Evolutionary conservation across 148 eudicot species (phyloP).

Genomic region (Rhododendron molle): DNA sequence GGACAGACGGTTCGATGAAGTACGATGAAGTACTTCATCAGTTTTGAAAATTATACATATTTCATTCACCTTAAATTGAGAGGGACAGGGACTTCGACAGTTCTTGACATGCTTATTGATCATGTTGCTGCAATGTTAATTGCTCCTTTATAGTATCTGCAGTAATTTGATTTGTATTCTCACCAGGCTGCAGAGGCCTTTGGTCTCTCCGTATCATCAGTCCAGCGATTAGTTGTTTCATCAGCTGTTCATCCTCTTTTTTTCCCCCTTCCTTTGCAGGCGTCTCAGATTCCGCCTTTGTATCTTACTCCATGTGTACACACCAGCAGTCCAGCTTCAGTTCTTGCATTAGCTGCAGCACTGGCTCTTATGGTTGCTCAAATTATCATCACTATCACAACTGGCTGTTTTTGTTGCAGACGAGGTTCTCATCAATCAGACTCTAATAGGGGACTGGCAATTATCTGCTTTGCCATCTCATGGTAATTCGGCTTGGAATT

Average conservation of each 20-base stretch:
- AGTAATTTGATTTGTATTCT: not conserved
- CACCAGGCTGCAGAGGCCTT: not conserved
- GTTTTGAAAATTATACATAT: not conserved
- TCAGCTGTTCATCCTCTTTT: not conserved
- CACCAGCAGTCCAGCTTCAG: slow-evolving; percentile 80
- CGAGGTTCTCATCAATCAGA: slow-evolving; percentile 39
- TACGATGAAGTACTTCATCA: not conserved
- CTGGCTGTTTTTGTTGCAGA: slow-evolving; percentile 74
- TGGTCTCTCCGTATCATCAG: not conserved
- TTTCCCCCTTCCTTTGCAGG: slow-evolving; percentile 30
- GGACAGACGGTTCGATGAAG: not conserved
- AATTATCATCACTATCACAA: slow-evolving; percentile 45
- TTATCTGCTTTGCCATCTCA: slow-evolving; percentile 69
- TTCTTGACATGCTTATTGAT: not conserved
- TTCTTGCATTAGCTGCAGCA: slow-evolving; percentile 65
- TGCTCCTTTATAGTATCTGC: not conserved
- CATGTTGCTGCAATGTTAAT: not conserved
- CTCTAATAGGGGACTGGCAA: slow-evolving; percentile 52
- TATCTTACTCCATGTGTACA: slow-evolving; percentile 50
- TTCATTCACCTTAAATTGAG: not conserved
- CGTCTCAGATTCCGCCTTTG: slow-evolving; percentile 38
- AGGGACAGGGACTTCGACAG: not conserved
- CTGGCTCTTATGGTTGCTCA: slow-evolving; percentile 67
- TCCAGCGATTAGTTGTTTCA: not conserved
- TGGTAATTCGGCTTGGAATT: slow-evolving; percentile 45